Evolutionary conservation across 2,329 filamentous ascomycete species (phyloP).

Genomic region (Diaporthe helianthi): DNA sequence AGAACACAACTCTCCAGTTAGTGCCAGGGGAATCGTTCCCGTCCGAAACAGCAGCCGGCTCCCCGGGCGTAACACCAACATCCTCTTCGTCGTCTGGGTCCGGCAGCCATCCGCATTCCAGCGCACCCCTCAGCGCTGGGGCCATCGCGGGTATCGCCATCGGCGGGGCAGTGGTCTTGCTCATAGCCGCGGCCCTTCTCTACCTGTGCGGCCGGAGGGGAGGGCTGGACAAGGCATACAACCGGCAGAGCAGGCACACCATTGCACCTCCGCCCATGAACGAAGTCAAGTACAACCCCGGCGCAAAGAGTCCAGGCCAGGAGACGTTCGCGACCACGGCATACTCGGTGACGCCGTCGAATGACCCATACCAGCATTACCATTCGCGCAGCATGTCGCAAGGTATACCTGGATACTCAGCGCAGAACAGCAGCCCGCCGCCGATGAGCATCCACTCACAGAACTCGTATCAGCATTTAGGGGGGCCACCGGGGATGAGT

Average conservation of each 20-base stretch:
- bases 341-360: constrained; percentile 37
- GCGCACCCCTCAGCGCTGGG: constrained; percentile 44
- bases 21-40: constrained; percentile 64
- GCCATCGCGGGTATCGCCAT: constrained; percentile 68
- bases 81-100: constrained; percentile 28
- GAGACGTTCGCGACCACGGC: constrained; percentile 39
- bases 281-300: constrained; percentile 39
- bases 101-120: constrained; percentile 16
- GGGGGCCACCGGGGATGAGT: background rate
- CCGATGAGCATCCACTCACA: constrained; percentile 35
- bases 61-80: constrained; percentile 33
- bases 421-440: constrained; percentile 33
- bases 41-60: constrained; percentile 46
- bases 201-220: constrained; percentile 55
- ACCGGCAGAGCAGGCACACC: constrained; percentile 36
- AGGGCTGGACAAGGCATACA: constrained; percentile 47
- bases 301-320: constrained; percentile 45
- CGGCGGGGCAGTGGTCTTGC: constrained; percentile 54
- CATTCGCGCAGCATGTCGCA: constrained; percentile 34
- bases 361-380: constrained; percentile 40
- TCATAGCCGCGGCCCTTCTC: constrained; percentile 53
- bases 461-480: constrained; percentile 30
- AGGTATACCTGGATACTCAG: constrained; percentile 23
- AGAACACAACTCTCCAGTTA: constrained; percentile 58
- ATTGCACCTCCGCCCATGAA: constrained; percentile 38